Evolutionary conservation across 345 rosid genomes (phyloP), one percentile per base, ranked within the genome.

Genomic region (Cardamine resedifolia): DNA sequence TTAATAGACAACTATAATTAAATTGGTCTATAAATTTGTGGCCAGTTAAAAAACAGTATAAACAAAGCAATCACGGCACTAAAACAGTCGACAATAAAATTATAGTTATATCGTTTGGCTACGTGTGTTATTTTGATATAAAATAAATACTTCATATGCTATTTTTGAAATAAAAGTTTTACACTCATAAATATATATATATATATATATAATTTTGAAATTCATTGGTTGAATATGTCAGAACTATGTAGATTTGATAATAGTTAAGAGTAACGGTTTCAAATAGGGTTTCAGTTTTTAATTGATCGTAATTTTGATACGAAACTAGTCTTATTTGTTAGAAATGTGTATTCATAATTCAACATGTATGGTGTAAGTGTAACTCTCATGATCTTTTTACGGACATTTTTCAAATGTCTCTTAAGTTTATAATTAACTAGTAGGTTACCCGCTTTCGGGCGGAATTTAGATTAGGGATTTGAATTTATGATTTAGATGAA

Each of bases 401-500:
- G 4, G 5, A 38, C n/a, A 44, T 19, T 18, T 38, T 56, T 23
- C n/a, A n/a, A n/a, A n/a, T 43, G 6, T 64, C 14, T 64, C 19
- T 45, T 55, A 31, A 64, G 58, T 26, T 28, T 64, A 12, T 34
- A 31, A 18, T 33, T 64, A 55, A 55, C n/a, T n/a, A n/a, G n/a
- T n/a, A n/a, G n/a, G n/a, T n/a, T n/a, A n/a, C n/a, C n/a, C n/a
- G n/a, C n/a, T n/a, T n/a, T n/a, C n/a, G n/a, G n/a, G n/a, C n/a
- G n/a, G n/a, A n/a, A n/a, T n/a, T n/a, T n/a, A n/a, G n/a, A n/a
- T n/a, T n/a, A n/a, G n/a, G n/a, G n/a, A n/a, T n/a, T n/a, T n/a
- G n/a, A n/a, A n/a, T n/a, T n/a, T n/a, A n/a, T n/a, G n/a, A n/a
- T n/a, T n/a, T n/a, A n/a, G n/a, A n/a, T n/a, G n/a, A n/a, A n/a